Evolutionary conservation across 75 land plant genomes (phyloP).

Genomic region (Pinus tabuliformis): DNA sequence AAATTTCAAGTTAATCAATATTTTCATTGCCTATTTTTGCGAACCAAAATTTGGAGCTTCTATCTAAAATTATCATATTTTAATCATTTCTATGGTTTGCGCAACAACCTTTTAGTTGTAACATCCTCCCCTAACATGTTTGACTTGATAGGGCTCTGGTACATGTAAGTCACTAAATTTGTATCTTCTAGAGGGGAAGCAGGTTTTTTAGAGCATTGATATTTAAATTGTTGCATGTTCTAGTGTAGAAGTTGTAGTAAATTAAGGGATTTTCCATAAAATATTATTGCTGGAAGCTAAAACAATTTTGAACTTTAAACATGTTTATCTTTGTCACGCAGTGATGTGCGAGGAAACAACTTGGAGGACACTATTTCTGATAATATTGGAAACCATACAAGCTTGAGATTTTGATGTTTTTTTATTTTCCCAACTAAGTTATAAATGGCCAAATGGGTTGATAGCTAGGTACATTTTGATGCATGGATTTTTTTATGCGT

Average conservation of each 20-base stretch:
- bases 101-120: slow-evolving; percentile 32
- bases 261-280: not conserved
- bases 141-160: slow-evolving; percentile 85
- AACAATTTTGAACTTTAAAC: not conserved
- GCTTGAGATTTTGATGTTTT: slow-evolving; percentile 70
- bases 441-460: too few relatives aligned
- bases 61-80: too few relatives aligned
- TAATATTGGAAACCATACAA: slow-evolving; percentile 79
- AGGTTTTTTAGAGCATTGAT: not conserved
- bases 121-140: slow-evolving; percentile 82
- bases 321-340: slow-evolving; percentile 15
- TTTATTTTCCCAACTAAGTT: not conserved
- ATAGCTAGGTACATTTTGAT: too few relatives aligned
- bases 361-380: slow-evolving; percentile 85
- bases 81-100: too few relatives aligned
- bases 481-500: too few relatives aligned
- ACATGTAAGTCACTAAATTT: slow-evolving; percentile 68
- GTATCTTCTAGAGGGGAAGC: not conserved
- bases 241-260: not conserved
- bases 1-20: too few relatives aligned
- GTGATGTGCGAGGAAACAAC: slow-evolving; percentile 93
- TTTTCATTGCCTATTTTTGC: too few relatives aligned
- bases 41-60: too few relatives aligned
- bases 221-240: not conserved
- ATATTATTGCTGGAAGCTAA: not conserved